Evolutionary conservation across 1,139 yeast genomes (phyloP), one percentile per base, ranked within the genome.

Genomic region (Starmera stellimalicola): DNA sequence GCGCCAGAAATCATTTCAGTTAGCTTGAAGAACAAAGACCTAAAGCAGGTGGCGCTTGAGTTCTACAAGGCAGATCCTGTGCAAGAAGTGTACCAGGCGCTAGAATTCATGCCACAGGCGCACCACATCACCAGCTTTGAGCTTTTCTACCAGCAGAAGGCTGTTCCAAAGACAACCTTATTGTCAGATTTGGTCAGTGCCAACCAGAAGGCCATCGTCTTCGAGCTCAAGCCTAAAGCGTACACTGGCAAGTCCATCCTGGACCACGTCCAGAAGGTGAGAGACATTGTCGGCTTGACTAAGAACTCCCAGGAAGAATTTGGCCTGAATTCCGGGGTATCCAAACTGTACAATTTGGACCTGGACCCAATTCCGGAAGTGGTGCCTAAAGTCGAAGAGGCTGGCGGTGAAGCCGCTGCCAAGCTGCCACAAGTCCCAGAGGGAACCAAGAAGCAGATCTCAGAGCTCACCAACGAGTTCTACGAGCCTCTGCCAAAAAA

Each of bases 61-160:
- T 52, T 62, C 24, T 48, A 60, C 12, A 42, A 40, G 10, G 52
- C 58, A 23, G 84, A 77, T 44, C 57, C 75, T 19, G 50, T 81
- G 37, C 61, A 68, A 33, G 85, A 79, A 40, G 64, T 83, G 37
- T 68, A 63, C 44, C 76, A 73, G 50, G 67, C 79, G 17, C 58
- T 84, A 36, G 60, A 68, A 20, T 61, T 73, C 18, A 55, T 73
- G 24, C 73, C 79, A 11, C 63, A 65, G 20, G 68, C 78, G 29
- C 68, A 69, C 45, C 77, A 73, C 37, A 66, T 70, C 48, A 78
- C 93, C 26, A 70, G 74, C 47, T 84, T 74, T 51, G 59, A 67
- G 7, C 60, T 83, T 20, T 52, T 47, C 33, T 52, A 55, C 36
- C 54, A 62, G n/a, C 69, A 63, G 14, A 38, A 52, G 27, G 47